Base-by-base conservation (phyloP, 1,284 basidiomycete species). In the Tremellales sp. region DNA sequence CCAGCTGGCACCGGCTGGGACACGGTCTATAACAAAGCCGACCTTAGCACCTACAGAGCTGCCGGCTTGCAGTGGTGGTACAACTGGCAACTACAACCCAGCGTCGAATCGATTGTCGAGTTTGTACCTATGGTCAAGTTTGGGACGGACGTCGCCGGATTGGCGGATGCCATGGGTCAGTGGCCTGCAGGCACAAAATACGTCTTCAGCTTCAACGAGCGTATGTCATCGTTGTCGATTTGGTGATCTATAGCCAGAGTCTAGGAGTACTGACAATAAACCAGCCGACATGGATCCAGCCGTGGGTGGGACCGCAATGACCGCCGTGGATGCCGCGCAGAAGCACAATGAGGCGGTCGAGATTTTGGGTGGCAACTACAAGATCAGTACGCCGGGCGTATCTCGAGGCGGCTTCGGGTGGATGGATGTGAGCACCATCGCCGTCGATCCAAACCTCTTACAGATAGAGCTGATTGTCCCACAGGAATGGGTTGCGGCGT, bases 401-500 rank as follows among this genome's bases (percentile, higher is more conserved):
- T 49, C 56, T 8, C 24, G 54, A 39, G 52, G 52, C n/a, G 43
- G 46, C 17, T 55, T 24, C 17, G 15, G 25, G 10, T 36, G 33
- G 33, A 13, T 36, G 15, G 33, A 26, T 43, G 15, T 36, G 33
- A 36, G 33, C 19, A 7, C 13, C 5, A 6, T 36, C 33, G 19
- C 4, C 29, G 13, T 5, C n/a, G n/a, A n/a, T n/a, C n/a, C n/a
- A n/a, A n/a, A n/a, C n/a, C n/a, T n/a, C n/a, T n/a, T n/a, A n/a
- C n/a, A n/a, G n/a, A n/a, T n/a, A n/a, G n/a, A n/a, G n/a, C n/a
- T n/a, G n/a, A n/a, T n/a, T n/a, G n/a, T n/a, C n/a, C n/a, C n/a
- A n/a, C n/a, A 62, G 60, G 46, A 57, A 42, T 65, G 62, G 58
- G 24, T 58, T 21, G 44, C 48, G 3, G 64, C 61, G 5, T 68